Conservation (phyloP, 768 basidiomycete genomes). For the Trametes coccinea region DNA sequence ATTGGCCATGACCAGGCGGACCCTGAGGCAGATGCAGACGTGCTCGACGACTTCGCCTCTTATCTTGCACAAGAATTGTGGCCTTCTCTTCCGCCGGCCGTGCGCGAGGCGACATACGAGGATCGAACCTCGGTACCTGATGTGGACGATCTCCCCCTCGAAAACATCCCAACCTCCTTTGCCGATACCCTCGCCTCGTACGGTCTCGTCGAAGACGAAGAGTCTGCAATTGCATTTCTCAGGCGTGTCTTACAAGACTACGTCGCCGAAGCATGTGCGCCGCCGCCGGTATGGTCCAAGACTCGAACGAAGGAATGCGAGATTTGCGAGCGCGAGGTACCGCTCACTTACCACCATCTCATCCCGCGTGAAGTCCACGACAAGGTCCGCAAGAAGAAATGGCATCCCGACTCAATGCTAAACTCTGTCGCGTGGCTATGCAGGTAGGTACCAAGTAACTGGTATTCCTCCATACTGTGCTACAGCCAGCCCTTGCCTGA, state of each 20-base stretch:
- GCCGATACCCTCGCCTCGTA: constrained; percentile 54
- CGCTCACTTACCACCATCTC: constrained; percentile 62
- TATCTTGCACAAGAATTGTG: constrained; percentile 56
- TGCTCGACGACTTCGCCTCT: constrained; percentile 53
- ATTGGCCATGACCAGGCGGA: constrained; percentile 10
- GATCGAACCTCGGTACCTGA: constrained; percentile 34
- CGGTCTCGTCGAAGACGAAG: constrained; percentile 42
- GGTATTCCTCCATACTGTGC: neutral
- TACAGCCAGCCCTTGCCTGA: too few species aligned
- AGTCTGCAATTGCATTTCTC: constrained; percentile 44
- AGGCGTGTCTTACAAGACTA: constrained; percentile 44
- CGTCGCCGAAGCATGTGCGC: constrained; percentile 45
- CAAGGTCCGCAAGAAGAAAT: constrained; percentile 57
- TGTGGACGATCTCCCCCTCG: constrained; percentile 40
- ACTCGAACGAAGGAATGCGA: constrained; percentile 58
- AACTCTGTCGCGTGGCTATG: constrained; percentile 65
- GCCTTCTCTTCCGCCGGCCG: constrained; percentile 39
- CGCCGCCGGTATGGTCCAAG: constrained; percentile 52
- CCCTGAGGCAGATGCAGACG: constrained; percentile 25
- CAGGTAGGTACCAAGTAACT: constrained; percentile 29
- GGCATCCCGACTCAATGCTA: constrained; percentile 53
- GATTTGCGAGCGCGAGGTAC: constrained; percentile 57
- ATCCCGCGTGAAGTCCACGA: constrained; percentile 55
- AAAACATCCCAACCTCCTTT: constrained; percentile 43
- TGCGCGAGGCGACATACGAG: constrained; percentile 43